A percentile compares a stretch with the other conserved stretches of the same genome.
Conservation (phyloP, 2,329 filamentous ascomycete genomes). For the Sordariomycetes sp. region DNA sequence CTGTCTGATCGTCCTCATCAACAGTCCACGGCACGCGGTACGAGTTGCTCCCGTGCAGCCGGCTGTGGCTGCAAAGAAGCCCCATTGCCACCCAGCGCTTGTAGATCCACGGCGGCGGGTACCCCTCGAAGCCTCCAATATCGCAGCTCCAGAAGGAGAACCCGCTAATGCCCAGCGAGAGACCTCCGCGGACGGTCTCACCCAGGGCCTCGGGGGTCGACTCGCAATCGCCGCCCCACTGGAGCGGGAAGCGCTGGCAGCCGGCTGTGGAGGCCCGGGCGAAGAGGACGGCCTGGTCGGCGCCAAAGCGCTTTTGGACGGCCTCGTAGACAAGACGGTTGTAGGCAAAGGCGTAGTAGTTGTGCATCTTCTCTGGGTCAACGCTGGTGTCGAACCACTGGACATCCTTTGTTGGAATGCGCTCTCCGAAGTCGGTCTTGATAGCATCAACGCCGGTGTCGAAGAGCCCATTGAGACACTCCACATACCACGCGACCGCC, state of each 20-base stretch:
- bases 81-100: constrained; percentile 74
- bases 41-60: constrained; percentile 58
- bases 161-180: constrained; percentile 52
- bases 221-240: constrained; percentile 69
- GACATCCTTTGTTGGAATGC: constrained; percentile 55
- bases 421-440: constrained; percentile 69
- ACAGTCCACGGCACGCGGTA: constrained; percentile 70
- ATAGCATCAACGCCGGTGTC: constrained; percentile 60
- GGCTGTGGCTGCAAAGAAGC: constrained; percentile 57
- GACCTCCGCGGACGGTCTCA: constrained; percentile 56
- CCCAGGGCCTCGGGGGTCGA: constrained; percentile 64
- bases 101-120: constrained; percentile 57
- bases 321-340: constrained; percentile 61
- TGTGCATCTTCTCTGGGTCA: constrained; percentile 61
- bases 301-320: constrained; percentile 41
- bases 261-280: constrained; percentile 58
- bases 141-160: constrained; percentile 62
- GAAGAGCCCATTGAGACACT: constrained; percentile 52
- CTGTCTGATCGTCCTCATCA: constrained; percentile 48
- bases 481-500: constrained; percentile 53
- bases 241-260: constrained; percentile 57
- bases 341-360: constrained; percentile 66
- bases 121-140: constrained; percentile 63
- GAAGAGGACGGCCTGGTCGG: constrained; percentile 50
- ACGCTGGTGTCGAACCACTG: constrained; percentile 49